A percentile compares a stretch with the other conserved stretches of the same genome.
phyloP scores from a whole-genome alignment of 2,329 filamentous ascomycete species.

The Rutstroemia sp. region DNA sequence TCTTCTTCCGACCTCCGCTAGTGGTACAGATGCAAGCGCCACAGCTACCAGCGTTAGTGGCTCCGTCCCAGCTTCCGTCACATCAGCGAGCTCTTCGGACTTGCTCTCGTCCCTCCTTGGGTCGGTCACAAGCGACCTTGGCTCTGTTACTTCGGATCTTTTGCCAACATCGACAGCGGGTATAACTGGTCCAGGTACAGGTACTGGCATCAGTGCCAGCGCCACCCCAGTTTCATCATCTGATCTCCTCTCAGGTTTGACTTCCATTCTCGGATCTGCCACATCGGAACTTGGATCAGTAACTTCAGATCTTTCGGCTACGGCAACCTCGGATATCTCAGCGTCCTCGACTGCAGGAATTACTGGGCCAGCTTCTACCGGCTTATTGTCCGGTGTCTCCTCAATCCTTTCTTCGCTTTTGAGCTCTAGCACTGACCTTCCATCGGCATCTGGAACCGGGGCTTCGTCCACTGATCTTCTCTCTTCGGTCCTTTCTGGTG shows the following conservation, averaged over 20 bases:
- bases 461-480: background rate
- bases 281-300: background rate
- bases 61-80: background rate
- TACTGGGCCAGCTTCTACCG: background rate
- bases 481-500: background rate
- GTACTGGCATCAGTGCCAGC: background rate
- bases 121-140: background rate
- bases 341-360: conserved; percentile 4
- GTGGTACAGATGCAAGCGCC: background rate
- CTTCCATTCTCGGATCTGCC: background rate
- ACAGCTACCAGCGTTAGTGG: background rate
- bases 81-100: background rate
- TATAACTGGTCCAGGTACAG: background rate
- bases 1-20: background rate
- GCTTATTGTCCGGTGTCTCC: background rate
- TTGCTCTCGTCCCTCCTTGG: background rate
- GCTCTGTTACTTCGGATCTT: background rate
- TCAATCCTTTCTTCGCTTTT: background rate
- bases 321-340: conserved; percentile 6
- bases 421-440: background rate
- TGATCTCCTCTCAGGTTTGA: background rate
- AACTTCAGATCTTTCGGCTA: conserved; percentile 4
- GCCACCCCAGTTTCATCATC: background rate
- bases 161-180: background rate
- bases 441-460: background rate